Conservation (phyloP, 352 stramenopile species). For the Detonula confervacea region DNA sequence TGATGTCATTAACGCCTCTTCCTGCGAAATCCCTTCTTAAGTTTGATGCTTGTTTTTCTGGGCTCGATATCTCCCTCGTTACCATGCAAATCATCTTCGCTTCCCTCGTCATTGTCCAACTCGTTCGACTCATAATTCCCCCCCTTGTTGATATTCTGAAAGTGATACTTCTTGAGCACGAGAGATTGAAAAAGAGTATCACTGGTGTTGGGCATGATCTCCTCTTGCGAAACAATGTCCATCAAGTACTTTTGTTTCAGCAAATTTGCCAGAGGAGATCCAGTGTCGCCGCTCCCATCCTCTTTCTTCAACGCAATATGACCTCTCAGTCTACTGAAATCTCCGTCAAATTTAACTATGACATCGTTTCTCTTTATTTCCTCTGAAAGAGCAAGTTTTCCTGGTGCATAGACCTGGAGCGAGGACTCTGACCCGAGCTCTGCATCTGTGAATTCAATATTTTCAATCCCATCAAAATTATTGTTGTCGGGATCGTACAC, state of each 20-base stretch:
- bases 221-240: slow-evolving; percentile 39
- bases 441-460: slow-evolving; percentile 37
- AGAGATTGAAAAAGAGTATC: slow-evolving; percentile 21
- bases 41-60: too few relatives aligned
- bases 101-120: not conserved
- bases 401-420: slow-evolving; percentile 28
- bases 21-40: slow-evolving; percentile 18
- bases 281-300: slow-evolving; percentile 1
- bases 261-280: slow-evolving; percentile 15
- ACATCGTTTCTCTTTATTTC: slow-evolving; percentile 42
- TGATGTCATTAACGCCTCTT: slow-evolving; percentile 19
- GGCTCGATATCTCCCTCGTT: too few relatives aligned
- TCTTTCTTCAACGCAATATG: slow-evolving; percentile 41
- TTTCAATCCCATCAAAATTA: slow-evolving; percentile 30
- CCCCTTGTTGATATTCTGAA: not conserved
- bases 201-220: slow-evolving; percentile 46
- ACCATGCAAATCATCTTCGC: slow-evolving; percentile 5
- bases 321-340: slow-evolving; percentile 43
- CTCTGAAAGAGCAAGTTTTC: slow-evolving; percentile 36
- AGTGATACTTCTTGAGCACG: slow-evolving; percentile 27
- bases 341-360: slow-evolving; percentile 52
- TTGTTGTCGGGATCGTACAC: slow-evolving; percentile 44
- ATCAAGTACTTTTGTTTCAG: slow-evolving; percentile 44
- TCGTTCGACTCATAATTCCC: slow-evolving; percentile 1
- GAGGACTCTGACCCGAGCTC: slow-evolving; percentile 40